Conservation (phyloP, 1,139 yeast species). For the Keqinozyma sinolaborantium region DNA sequence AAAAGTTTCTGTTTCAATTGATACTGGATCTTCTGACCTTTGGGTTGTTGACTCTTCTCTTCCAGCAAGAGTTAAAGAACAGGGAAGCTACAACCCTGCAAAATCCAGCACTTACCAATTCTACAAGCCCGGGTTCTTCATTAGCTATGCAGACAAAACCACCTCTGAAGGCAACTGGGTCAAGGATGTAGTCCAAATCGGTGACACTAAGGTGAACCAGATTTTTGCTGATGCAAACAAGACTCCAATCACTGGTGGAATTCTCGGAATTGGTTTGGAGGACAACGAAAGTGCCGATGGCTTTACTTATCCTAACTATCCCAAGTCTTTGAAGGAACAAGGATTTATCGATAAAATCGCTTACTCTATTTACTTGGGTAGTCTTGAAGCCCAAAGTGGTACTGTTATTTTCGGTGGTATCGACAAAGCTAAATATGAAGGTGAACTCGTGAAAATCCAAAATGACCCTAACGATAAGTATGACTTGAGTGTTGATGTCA, state of each 20-base stretch:
- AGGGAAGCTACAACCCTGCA: no score
- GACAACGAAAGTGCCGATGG: constrained; percentile 16
- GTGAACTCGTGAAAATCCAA: constrained; percentile 19
- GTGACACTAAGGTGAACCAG: constrained; percentile 21
- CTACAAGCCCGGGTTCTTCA: constrained; percentile 33
- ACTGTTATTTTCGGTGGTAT: no score
- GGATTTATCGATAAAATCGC: constrained; percentile 25
- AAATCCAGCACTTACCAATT: no score
- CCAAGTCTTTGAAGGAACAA: constrained; percentile 20
- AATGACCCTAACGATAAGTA: constrained; percentile 17
- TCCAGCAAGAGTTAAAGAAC: no score
- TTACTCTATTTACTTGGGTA: constrained; percentile 31
- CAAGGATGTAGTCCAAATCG: constrained; percentile 43
- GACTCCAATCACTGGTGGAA: constrained; percentile 40
- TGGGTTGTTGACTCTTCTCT: no score
- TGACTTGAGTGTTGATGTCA: constrained; percentile 17
- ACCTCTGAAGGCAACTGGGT: constrained; percentile 52
- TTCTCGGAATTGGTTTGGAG: constrained; percentile 41
- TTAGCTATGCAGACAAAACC: constrained; percentile 52
- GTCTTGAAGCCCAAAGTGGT: constrained; percentile 25
- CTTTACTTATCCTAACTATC: constrained; percentile 21
- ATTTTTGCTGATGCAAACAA: constrained; percentile 48
- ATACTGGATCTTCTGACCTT: constrained; percentile 46
- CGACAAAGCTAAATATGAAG: constrained; percentile 43
- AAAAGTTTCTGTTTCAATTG: constrained; percentile 29